A percentile compares a stretch with the other conserved stretches of the same genome.
phyloP scores from a whole-genome alignment of 306 rosid genomes.

The Cajanus cajan region DNA sequence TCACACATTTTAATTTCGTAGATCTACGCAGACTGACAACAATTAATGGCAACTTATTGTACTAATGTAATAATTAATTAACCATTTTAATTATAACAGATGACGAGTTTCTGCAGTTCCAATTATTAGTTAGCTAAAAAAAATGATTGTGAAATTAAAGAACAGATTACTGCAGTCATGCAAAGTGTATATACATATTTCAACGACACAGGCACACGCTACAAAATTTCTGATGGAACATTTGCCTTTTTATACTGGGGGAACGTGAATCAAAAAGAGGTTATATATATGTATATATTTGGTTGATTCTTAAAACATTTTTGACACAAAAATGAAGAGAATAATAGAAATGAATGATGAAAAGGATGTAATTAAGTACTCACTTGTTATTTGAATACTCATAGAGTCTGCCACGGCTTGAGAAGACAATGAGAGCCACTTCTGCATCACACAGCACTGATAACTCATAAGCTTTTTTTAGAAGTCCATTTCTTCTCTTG shows the following conservation, averaged over 20 bases:
- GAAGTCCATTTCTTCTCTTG: slow-evolving; percentile 87
- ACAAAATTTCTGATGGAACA: neutral
- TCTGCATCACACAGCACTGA: slow-evolving; percentile 97
- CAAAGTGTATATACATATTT: neutral
- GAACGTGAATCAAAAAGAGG: neutral
- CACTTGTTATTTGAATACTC: slow-evolving; percentile 89
- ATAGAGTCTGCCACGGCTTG: slow-evolving; percentile 87
- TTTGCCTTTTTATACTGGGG: neutral
- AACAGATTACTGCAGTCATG: neutral
- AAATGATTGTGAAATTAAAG: neutral
- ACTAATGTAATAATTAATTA: neutral
- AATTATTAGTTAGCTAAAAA: neutral
- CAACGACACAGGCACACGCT: neutral
- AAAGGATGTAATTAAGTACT: neutral
- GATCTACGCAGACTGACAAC: neutral
- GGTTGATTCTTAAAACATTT: neutral
- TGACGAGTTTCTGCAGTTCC: neutral
- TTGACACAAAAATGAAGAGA: neutral
- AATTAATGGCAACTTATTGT: neutral
- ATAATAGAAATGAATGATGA: neutral
- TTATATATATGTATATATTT: too few relatives aligned
- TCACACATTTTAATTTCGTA: neutral
- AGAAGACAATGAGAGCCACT: slow-evolving; percentile 88
- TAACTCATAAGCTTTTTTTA: slow-evolving; percentile 90
- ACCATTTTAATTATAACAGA: neutral